Evolutionary conservation across 495 filamentous ascomycete genomes (phyloP).

Genomic region (Cercophora sp.): DNA sequence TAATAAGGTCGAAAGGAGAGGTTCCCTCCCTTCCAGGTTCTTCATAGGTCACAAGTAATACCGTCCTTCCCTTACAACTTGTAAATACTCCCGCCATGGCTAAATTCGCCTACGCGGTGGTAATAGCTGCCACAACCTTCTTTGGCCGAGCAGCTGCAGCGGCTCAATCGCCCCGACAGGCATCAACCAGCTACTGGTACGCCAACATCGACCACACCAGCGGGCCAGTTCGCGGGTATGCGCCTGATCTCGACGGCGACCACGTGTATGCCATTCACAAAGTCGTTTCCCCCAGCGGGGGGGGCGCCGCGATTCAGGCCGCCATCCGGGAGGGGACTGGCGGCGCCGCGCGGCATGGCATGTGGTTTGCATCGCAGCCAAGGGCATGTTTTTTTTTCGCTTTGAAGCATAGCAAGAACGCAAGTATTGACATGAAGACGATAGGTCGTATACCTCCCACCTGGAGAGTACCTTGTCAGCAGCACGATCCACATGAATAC

Average conservation of each 20-base stretch:
- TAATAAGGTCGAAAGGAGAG: too few species aligned
- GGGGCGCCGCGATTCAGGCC: slow-evolving; percentile 26
- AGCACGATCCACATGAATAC: slow-evolving; percentile 51
- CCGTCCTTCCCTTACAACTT: too few species aligned
- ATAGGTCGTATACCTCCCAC: slow-evolving; percentile 59
- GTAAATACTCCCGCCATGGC: too few species aligned
- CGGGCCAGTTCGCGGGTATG: slow-evolving; percentile 27
- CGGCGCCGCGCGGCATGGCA: slow-evolving; percentile 26
- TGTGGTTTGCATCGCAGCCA: slow-evolving; percentile 43
- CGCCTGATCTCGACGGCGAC: slow-evolving; percentile 35
- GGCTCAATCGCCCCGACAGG: too few species aligned
- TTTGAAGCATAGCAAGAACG: too few species aligned
- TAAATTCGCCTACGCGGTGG: too few species aligned
- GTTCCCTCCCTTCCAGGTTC: too few species aligned
- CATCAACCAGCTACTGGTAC: slow-evolving; percentile 36
- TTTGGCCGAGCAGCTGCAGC: too few species aligned
- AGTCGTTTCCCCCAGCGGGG: slow-evolving; percentile 26
- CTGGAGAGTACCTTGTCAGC: slow-evolving; percentile 59
- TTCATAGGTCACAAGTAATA: too few species aligned
- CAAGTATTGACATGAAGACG: slow-evolving; percentile 1
- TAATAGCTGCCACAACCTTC: too few species aligned
- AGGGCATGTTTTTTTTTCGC: too few species aligned
- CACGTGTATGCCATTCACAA: slow-evolving; percentile 33
- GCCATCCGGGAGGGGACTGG: slow-evolving; percentile 31
- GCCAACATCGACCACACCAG: slow-evolving; percentile 35